Evolutionary conservation across 2,329 filamentous ascomycete species (phyloP), one percentile per base, ranked within the genome.

Genomic region (Trichoderma harzianum): DNA sequence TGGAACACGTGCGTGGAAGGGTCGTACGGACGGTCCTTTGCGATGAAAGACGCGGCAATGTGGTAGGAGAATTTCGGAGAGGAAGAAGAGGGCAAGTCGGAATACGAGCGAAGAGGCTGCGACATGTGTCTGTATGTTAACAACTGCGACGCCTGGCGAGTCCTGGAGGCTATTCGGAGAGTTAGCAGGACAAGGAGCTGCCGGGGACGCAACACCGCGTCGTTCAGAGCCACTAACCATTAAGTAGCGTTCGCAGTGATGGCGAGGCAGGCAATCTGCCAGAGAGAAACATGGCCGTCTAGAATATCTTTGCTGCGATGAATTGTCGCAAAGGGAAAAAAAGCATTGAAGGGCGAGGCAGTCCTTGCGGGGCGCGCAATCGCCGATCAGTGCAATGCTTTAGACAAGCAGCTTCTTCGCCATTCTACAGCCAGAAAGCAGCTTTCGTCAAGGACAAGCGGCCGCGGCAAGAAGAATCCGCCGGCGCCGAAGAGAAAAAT

Each of bases 1-100:
- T 91, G 89, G 80, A 92, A 93, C 71, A 92, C 84, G 81, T 94
- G 90, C 62, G 85, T 86, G n/a, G 87, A 83, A 14, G 91, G 89
- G 74, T 92, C 87, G 83, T 90, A 94, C 36, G 86, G 86, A 58
- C 86, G 87, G 76, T 90, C 88, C 80, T 95, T 95, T 72, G 89
- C 91, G 63, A 91, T 91, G 78, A 92, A 94, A 6, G 92, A 93
- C 7, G 91, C 91, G 34, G 92, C 91, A 72, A 93, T 86, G 75
- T 91, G 87, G 80, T 93, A 94, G 67, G 88, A 88, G 78, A 93
- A 88, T 63, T 76, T 78, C 24, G 81, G 75, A 61, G 76, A 43
- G 63, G 76, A 72, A 21, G 75, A 47, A n/a, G 78, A 73, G 14
- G 74, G 57, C 57, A 77, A 74, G 57, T 78, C 76, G 66, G 78